These are phyloP conservation scores for Malania oleifera DNA, from an alignment of 164 flowering plant species.

Conservation along the genomic window DNA sequence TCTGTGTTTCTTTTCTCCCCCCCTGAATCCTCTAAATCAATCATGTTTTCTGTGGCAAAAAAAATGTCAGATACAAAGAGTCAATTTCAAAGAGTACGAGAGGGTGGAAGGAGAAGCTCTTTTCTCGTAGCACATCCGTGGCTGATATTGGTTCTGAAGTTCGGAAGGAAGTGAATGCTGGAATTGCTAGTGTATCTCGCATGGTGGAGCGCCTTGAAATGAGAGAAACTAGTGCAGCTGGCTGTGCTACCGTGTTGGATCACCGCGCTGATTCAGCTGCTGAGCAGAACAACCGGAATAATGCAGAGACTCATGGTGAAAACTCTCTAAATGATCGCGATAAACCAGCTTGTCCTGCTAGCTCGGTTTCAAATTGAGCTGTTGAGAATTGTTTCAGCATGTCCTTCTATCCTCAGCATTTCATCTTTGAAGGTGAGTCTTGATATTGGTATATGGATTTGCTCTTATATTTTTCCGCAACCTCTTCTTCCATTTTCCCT, in stretches of 20 bases:
- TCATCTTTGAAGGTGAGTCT: conserved; percentile 43
- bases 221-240: conserved; percentile 33
- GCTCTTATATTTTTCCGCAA: background rate
- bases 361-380: conserved; percentile 43
- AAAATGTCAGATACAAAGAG: conserved; percentile 61
- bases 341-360: conserved; percentile 43
- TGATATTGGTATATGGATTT: conserved; percentile 4
- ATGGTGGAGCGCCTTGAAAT: conserved; percentile 51
- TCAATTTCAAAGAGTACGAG: conserved; percentile 72
- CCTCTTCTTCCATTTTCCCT: no score
- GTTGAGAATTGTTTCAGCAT: conserved; percentile 16
- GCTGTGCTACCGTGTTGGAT: conserved; percentile 27
- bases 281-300: conserved; percentile 26
- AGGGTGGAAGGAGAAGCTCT: conserved; percentile 79
- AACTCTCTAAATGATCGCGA: conserved; percentile 22
- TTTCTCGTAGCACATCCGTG: conserved; percentile 55
- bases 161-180: conserved; percentile 56
- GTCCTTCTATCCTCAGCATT: conserved; percentile 41
- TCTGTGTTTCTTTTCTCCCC: background rate
- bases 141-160: conserved; percentile 53
- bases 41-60: no score
- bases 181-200: conserved; percentile 60
- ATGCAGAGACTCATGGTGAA: conserved; percentile 23
- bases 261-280: conserved; percentile 22
- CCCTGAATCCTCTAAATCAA: no score